A percentile compares a stretch with the other conserved stretches of the same genome.
Conservation (phyloP, 1,284 basidiomycete genomes). For the Cystobasidiaceae sp. region DNA sequence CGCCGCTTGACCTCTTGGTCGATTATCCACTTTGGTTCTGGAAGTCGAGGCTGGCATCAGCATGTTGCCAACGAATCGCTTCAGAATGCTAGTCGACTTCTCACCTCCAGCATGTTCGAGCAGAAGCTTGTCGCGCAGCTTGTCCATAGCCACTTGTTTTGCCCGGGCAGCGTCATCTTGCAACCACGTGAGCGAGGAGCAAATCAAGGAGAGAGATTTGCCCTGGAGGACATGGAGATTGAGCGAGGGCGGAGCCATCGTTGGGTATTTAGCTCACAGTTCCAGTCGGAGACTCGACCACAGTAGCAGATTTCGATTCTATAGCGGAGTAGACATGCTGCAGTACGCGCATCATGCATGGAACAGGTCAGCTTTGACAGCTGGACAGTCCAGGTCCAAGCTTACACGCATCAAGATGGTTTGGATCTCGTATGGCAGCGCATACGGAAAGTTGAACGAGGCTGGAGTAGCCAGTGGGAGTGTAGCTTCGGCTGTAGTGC, state of each 20-base stretch:
- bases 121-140: slow-evolving; percentile 31
- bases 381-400: neutral
- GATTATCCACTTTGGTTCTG: slow-evolving; percentile 49
- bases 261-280: slow-evolving; percentile 43
- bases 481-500: neutral
- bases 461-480: slow-evolving; percentile 14
- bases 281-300: slow-evolving; percentile 55
- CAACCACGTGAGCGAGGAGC: slow-evolving; percentile 48
- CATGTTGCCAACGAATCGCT: neutral
- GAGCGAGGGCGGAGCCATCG: neutral
- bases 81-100: neutral
- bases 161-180: slow-evolving; percentile 40
- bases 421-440: slow-evolving; percentile 30
- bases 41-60: neutral
- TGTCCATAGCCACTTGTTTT: slow-evolving; percentile 29
- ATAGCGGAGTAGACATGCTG: slow-evolving; percentile 30
- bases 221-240: slow-evolving; percentile 37
- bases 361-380: neutral
- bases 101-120: slow-evolving; percentile 15
- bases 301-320: slow-evolving; percentile 47
- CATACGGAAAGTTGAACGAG: slow-evolving; percentile 26
- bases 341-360: neutral
- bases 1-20: slow-evolving; percentile 45
- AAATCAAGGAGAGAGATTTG: slow-evolving; percentile 50
- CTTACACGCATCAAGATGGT: slow-evolving; percentile 26